phyloP scores from a whole-genome alignment of 257 asterid species.

The Solanum sitiens region DNA sequence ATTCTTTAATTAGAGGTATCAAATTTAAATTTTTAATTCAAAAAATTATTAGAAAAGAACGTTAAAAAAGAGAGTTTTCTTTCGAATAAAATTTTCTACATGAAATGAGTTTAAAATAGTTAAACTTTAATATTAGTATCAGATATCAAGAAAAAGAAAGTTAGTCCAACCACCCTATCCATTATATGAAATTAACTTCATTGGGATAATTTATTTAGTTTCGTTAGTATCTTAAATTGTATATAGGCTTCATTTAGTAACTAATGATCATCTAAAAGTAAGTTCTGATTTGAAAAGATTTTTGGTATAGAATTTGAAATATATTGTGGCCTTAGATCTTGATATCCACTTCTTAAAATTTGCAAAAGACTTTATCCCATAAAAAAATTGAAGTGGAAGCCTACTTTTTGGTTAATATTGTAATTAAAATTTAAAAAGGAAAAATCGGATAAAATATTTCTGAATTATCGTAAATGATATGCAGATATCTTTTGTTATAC shows the following conservation, averaged over 20 bases:
- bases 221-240: neutral
- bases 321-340: neutral
- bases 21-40: too few species aligned
- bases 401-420: neutral
- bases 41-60: too few species aligned
- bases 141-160: too few species aligned
- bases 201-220: neutral
- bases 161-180: neutral
- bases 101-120: too few species aligned
- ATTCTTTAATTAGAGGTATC: too few species aligned
- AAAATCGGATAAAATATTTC: too few species aligned
- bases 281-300: neutral
- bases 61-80: too few species aligned
- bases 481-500: accelerated
- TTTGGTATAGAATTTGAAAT: neutral
- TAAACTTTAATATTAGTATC: too few species aligned
- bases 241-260: neutral
- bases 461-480: too few species aligned
- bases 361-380: neutral
- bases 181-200: neutral
- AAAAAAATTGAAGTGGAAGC: neutral
- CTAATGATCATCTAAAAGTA: neutral
- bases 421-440: neutral
- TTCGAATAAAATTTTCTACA: too few species aligned
- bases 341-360: neutral